Conservation (phyloP, 768 basidiomycete genomes). For the Leccinellum luteum region DNA sequence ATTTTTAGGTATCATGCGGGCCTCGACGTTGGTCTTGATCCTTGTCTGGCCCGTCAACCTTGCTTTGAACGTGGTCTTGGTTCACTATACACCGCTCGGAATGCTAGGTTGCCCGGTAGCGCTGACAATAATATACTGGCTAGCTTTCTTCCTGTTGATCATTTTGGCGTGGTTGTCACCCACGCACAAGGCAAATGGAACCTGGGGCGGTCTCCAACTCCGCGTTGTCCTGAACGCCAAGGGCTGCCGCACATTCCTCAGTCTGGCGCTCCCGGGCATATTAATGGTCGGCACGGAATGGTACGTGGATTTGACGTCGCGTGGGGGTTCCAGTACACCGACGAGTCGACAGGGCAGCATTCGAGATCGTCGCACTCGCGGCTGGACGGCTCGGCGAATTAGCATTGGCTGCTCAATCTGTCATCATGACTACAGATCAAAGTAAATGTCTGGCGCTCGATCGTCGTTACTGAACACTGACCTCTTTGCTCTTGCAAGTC, state of each 20-base stretch:
- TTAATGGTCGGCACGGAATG: slow-evolving; percentile 82
- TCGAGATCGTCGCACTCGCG: slow-evolving; percentile 78
- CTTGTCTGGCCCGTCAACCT: slow-evolving; percentile 68
- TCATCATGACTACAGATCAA: slow-evolving; percentile 80
- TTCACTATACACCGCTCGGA: slow-evolving; percentile 62
- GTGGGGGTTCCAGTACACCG: neutral
- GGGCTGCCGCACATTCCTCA: slow-evolving; percentile 57
- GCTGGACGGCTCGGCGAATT: slow-evolving; percentile 69
- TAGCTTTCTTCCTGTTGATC: slow-evolving; percentile 57
- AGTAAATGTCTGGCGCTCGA: slow-evolving; percentile 35
- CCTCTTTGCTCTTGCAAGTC: slow-evolving; percentile 36
- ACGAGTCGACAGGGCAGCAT: slow-evolving; percentile 57
- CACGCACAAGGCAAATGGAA: slow-evolving; percentile 51
- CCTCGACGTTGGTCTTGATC: slow-evolving; percentile 61
- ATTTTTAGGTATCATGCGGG: slow-evolving; percentile 66
- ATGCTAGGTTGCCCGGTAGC: slow-evolving; percentile 67
- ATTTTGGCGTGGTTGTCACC: slow-evolving; percentile 49
- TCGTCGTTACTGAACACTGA: neutral
- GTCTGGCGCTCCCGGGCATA: slow-evolving; percentile 72
- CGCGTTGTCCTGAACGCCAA: slow-evolving; percentile 41
- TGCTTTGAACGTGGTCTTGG: slow-evolving; percentile 53
- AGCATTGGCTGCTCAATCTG: slow-evolving; percentile 70
- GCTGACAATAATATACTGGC: slow-evolving; percentile 66
- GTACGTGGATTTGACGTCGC: slow-evolving; percentile 34
- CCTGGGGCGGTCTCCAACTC: slow-evolving; percentile 61